These are phyloP conservation scores for Santalum album DNA, from an alignment of 164 flowering plant genomes.

Conservation along the genomic window DNA sequence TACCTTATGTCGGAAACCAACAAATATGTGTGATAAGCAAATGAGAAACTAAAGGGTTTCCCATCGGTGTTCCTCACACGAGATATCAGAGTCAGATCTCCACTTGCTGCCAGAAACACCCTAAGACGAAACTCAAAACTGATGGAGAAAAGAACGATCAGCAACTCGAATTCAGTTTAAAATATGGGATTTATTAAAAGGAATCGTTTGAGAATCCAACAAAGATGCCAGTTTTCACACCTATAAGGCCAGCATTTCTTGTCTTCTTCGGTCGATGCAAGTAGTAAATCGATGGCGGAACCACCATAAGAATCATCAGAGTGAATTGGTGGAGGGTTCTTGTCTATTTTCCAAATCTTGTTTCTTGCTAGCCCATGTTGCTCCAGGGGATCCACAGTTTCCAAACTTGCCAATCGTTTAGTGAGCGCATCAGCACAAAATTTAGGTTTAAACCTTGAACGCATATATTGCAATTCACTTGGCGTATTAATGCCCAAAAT, in stretches of 20 bases:
- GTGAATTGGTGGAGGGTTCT: conserved; percentile 61
- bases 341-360: conserved; percentile 75
- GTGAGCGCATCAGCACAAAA: conserved; percentile 5
- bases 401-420: conserved; percentile 52
- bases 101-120: conserved; percentile 61
- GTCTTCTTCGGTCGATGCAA: conserved; percentile 84
- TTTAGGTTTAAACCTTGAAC: too few relatives aligned
- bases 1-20: conserved; percentile 96
- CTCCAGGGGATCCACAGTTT: conserved; percentile 66
- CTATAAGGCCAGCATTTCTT: conserved; percentile 82
- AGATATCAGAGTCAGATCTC: conserved; percentile 60
- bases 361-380: conserved; percentile 92
- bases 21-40: conserved; percentile 80
- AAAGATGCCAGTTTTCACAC: conserved; percentile 25
- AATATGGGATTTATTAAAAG: neutral
- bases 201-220: neutral
- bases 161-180: neutral
- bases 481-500: neutral
- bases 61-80: conserved; percentile 77
- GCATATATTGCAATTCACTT: neutral
- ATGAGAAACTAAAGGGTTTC: conserved; percentile 92
- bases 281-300: conserved; percentile 63
- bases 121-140: conserved; percentile 94
- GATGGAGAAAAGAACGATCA: conserved; percentile 11
- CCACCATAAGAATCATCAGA: conserved; percentile 50